phyloP scores from a whole-genome alignment of 2,329 filamentous ascomycete species.

The Aspergillus neoniger region DNA sequence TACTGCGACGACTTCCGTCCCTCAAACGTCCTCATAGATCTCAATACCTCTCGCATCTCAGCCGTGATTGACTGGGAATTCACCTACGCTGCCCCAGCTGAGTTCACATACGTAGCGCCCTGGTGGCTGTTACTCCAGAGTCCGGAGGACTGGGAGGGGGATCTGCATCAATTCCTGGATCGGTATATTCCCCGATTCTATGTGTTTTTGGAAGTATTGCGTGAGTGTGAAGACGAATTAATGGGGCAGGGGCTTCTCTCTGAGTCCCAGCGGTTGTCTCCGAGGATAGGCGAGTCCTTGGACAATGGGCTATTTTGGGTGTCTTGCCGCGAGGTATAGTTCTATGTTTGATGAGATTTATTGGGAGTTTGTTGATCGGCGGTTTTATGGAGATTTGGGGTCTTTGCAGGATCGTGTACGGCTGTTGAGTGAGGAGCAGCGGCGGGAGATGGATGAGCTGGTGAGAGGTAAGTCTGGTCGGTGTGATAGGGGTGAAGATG shows the following conservation, averaged over 20 bases:
- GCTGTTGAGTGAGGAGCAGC: conserved; percentile 17
- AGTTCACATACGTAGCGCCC: conserved; percentile 22
- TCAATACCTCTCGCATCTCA: conserved; percentile 19
- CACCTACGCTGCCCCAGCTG: conserved; percentile 24
- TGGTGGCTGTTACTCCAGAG: conserved; percentile 25
- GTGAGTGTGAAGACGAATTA: conserved; percentile 21
- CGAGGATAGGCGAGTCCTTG: conserved; percentile 27
- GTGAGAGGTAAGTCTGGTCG: neutral
- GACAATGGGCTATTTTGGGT: conserved; percentile 30
- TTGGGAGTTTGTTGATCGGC: conserved; percentile 25
- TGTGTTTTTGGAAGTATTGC: conserved; percentile 28
- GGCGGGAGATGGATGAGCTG: conserved; percentile 7
- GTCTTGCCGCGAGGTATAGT: conserved; percentile 28
- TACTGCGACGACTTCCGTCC: conserved; percentile 30
- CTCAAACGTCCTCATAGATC: conserved; percentile 27
- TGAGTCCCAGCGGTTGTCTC: conserved; percentile 22
- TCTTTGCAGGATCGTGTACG: conserved; percentile 24
- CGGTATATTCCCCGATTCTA: conserved; percentile 27
- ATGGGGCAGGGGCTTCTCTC: conserved; percentile 13
- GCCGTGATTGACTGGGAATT: conserved; percentile 38
- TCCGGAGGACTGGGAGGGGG: conserved; percentile 22
- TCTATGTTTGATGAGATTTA: conserved; percentile 32
- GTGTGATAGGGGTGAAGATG: neutral
- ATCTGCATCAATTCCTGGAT: conserved; percentile 26
- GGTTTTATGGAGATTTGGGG: conserved; percentile 22